A percentile compares a stretch with the other conserved stretches of the same genome.
Evolutionary conservation across 805 yeast species (phyloP).

Genomic region (Zygosaccharomyces gambellarensis): DNA sequence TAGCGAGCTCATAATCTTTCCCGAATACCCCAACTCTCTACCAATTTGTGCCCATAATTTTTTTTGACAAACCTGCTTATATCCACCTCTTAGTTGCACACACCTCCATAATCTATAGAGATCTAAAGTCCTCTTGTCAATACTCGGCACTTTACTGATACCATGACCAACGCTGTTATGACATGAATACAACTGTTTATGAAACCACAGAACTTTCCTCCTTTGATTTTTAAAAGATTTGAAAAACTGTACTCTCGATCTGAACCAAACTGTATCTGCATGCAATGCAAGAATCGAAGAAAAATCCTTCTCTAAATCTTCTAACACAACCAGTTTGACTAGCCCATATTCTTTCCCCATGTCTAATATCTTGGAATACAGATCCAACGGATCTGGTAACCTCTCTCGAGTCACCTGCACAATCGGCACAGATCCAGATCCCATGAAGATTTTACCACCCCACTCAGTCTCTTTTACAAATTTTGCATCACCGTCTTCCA

Average conservation of each 20-base stretch:
- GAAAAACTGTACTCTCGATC: constrained; percentile 26
- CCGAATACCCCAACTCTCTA: constrained; percentile 71
- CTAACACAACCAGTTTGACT: constrained; percentile 16
- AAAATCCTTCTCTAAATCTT: background rate
- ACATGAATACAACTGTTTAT: constrained; percentile 42
- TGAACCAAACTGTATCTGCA: constrained; percentile 26
- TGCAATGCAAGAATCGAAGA: constrained; percentile 7
- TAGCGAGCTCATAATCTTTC: constrained; percentile 64
- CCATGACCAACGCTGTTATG: constrained; percentile 33
- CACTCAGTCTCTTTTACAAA: background rate
- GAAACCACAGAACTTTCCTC: constrained; percentile 44
- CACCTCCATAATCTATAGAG: constrained; percentile 52
- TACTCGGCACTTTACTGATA: constrained; percentile 51
- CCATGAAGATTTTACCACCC: constrained; percentile 2
- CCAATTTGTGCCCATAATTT: constrained; percentile 83
- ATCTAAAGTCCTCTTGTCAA: constrained; percentile 64
- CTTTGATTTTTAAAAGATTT: constrained; percentile 36
- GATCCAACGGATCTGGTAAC: constrained; percentile 19
- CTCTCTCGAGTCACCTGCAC: constrained; percentile 14
- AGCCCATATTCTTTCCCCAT: constrained; percentile 27
- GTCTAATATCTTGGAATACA: constrained; percentile 23
- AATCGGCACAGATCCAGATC: constrained; percentile 23
- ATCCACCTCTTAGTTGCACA: constrained; percentile 66
- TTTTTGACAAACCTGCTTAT: constrained; percentile 52
- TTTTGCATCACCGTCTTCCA: background rate